Evolutionary conservation across 306 rosid genomes (phyloP), one percentile per base, ranked within the genome.

Genomic region (Cyamopsis tetragonoloba): DNA sequence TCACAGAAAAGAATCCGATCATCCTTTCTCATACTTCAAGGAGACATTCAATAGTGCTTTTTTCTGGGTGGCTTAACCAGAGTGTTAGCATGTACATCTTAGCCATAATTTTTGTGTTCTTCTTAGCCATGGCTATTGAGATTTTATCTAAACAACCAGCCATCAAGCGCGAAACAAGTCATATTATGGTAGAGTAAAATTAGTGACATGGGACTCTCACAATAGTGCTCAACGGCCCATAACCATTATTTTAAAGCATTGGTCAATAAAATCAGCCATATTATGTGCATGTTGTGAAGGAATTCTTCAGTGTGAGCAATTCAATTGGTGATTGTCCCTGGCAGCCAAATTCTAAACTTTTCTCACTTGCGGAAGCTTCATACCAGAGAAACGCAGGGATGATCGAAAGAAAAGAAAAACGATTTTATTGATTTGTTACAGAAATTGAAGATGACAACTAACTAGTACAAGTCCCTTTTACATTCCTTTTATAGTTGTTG

Each of bases 31-130:
- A 24, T 23, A 3, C 18, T 41, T 27, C 39, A 13, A 26, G 55
- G 69, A 42, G 14, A 14, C 23, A 13, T 28, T 28, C 39, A 14
- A 39, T 41, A 27, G 66, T 90, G 38, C 78, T 87, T 12, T 90
- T 87, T 73, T 13, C 75, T 0, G 79, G 77, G 1, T 90, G 95
- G 95, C 97, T 95, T 3, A 71, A 77, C 8, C 47, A 78, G 11
- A 83, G 50, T 11, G 47, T 62, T 49, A 85, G 85, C 68, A 77
- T 82, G 83, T 90, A 90, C 68, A 58, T 82, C 48, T 74, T 87
- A 43, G 87, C 92, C 8, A 3, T 87, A 11, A 15, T 90, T 20
- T 80, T 84, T 32, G 84, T 90, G 65, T 78, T 87, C 50, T 15
- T 78, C 1, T 46, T 90, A 4, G 86, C 92, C 13, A 7, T 84